phyloP scores from a whole-genome alignment of 768 basidiomycete species.

The Russula griseocarnosa region DNA sequence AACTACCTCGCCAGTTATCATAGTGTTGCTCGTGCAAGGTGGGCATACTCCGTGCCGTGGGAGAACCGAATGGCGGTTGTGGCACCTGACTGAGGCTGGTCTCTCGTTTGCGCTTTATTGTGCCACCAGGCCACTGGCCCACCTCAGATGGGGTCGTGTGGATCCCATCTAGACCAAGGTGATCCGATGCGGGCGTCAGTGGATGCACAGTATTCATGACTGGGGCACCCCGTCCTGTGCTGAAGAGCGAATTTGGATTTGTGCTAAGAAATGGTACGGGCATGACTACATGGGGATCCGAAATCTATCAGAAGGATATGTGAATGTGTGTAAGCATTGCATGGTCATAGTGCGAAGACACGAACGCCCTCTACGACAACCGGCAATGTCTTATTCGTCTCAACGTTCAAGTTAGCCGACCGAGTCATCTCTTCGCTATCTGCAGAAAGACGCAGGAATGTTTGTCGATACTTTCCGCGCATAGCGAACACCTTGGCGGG shows the following conservation, averaged over 20 bases:
- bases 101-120: slow-evolving; percentile 20
- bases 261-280: too few relatives aligned
- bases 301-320: slow-evolving; percentile 1
- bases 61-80: background rate
- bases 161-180: slow-evolving; percentile 1
- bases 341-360: background rate
- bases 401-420: slow-evolving; percentile 22
- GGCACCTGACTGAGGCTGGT: background rate
- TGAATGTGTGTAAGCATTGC: slow-evolving; percentile 1
- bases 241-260: too few relatives aligned
- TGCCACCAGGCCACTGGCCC: background rate
- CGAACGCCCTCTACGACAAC: slow-evolving; percentile 23
- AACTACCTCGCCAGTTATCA: too few relatives aligned
- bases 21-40: background rate
- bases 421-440: slow-evolving; percentile 24
- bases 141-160: background rate
- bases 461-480: slow-evolving; percentile 27
- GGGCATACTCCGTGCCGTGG: background rate
- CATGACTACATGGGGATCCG: background rate
- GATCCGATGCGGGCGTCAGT: background rate
- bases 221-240: too few relatives aligned
- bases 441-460: slow-evolving; percentile 17
- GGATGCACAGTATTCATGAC: too few relatives aligned
- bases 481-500: slow-evolving; percentile 26
- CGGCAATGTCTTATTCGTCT: slow-evolving; percentile 18